Conservation (phyloP, 2,329 filamentous ascomycete species). For the Apiospora saccharicola region DNA sequence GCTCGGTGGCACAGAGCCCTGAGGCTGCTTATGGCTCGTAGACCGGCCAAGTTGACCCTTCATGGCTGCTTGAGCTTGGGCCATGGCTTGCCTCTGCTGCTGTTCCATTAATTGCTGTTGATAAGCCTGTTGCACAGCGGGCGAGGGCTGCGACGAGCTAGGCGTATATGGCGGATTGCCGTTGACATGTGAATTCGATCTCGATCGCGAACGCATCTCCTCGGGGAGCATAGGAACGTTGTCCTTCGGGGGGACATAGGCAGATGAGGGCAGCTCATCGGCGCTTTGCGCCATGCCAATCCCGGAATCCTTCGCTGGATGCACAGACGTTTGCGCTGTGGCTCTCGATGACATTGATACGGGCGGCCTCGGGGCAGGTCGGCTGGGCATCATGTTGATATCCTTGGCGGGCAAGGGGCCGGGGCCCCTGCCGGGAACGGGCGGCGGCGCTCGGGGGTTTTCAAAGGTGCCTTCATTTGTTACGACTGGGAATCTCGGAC, state of each 20-base stretch:
- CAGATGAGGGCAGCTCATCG: constrained; percentile 60
- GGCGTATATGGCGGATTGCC: constrained; percentile 60
- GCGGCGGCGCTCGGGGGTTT: constrained; percentile 92
- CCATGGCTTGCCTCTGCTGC: constrained; percentile 86
- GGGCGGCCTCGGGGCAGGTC: constrained; percentile 89
- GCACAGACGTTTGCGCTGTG: constrained; percentile 61
- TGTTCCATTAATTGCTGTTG: constrained; percentile 75
- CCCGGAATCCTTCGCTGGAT: constrained; percentile 67
- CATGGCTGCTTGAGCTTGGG: constrained; percentile 80
- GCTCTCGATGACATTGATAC: constrained; percentile 65
- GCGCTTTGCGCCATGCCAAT: constrained; percentile 66
- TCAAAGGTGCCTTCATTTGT: constrained; percentile 95
- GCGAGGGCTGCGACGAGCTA: constrained; percentile 50
- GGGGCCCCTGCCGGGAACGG: constrained; percentile 59
- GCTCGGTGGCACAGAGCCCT: constrained; percentile 57
- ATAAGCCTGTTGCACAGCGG: constrained; percentile 56
- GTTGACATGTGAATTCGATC: constrained; percentile 72
- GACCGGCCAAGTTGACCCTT: constrained; percentile 74
- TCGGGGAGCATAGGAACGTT: constrained; percentile 68
- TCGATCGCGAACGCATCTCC: constrained; percentile 71
- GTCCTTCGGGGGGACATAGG: constrained; percentile 60
- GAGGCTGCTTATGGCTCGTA: constrained; percentile 73
- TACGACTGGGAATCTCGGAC: constrained; percentile 83
- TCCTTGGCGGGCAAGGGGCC: constrained; percentile 55
- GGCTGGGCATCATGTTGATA: constrained; percentile 74